Evolutionary conservation across 2,329 filamentous ascomycete genomes (phyloP), one percentile per base, ranked within the genome.

Genomic region (Gnomoniopsis smithogilvyi): DNA sequence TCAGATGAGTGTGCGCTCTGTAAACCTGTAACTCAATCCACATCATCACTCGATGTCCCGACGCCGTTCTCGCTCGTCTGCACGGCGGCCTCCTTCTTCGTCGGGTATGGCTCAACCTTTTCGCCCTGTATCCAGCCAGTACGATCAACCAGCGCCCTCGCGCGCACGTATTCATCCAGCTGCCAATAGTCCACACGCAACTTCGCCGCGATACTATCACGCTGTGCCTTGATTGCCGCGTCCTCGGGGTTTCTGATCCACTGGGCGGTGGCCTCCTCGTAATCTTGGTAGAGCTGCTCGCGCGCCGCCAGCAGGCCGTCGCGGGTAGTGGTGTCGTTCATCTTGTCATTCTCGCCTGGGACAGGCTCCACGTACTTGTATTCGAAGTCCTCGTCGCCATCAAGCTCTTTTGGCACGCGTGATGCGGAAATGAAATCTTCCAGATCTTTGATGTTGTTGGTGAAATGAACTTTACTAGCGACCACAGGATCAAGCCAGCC

Each of bases 401-500:
- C 94, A 3, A 97, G 81, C 63, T 96, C 93, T 68, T 88, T 90
- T 60, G 89, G 83, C 64, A 98, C 90, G 51, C 88, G 86, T 49
- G 79, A 78, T 43, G 79, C 79, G 12, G 86, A 81, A 58, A 99
- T 89, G 70, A 89, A 97, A 58, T 86, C 79, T 64, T 90, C 84
- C 55, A 99, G 79, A 55, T 97, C 94, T 56, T 89, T 82, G 57
- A 86, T 78, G 65, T 86, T 91, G 69, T 92, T 95, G 59, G 91
- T 95, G 73, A 98, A 98, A 72, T 97, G 87, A 21, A 99, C 89
- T 74, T 99, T 99, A 69, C 85, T 82, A 24, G 95, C 95, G 30
- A 99, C 94, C 3, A 99, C 94, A 2, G 95, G 95, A 72, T 99
- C 95, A 41, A 99, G 84, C 95, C 95, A 99, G 66, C 93, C 92